Evolutionary conservation across 495 filamentous ascomycete genomes (phyloP).

Genomic region (Glonium stellatum): DNA sequence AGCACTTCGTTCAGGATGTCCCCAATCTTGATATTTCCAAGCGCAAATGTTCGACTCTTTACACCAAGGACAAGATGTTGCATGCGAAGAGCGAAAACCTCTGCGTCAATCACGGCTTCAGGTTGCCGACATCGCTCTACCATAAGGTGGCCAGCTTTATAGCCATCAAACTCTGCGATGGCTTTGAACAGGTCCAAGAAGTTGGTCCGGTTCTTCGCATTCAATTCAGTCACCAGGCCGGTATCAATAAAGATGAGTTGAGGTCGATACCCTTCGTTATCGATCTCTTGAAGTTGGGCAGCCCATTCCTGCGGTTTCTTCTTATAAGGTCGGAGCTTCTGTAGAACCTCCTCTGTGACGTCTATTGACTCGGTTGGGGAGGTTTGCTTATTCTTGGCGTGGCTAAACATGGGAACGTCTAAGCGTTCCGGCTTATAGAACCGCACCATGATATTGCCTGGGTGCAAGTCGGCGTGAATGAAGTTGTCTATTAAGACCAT

Average conservation of each 20-base stretch:
- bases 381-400: slow-evolving; percentile 36
- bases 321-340: slow-evolving; percentile 65
- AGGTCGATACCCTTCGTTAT: slow-evolving; percentile 82
- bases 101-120: slow-evolving; percentile 73
- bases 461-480: slow-evolving; percentile 95
- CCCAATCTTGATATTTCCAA: slow-evolving; percentile 94
- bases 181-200: slow-evolving; percentile 96
- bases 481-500: slow-evolving; percentile 99
- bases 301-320: slow-evolving; percentile 62
- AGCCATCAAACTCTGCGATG: slow-evolving; percentile 94
- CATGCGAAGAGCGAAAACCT: slow-evolving; percentile 93
- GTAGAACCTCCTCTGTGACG: slow-evolving; percentile 79
- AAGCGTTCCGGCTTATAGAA: slow-evolving; percentile 83
- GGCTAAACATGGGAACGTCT: slow-evolving; percentile 50
- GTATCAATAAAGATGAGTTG: slow-evolving; percentile 98
- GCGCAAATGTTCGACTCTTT: slow-evolving; percentile 80
- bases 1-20: slow-evolving; percentile 89
- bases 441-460: slow-evolving; percentile 99
- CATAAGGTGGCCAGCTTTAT: slow-evolving; percentile 92
- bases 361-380: slow-evolving; percentile 46
- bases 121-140: slow-evolving; percentile 89
- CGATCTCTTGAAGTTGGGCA: slow-evolving; percentile 66
- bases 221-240: slow-evolving; percentile 90
- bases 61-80: slow-evolving; percentile 87
- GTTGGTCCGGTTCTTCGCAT: slow-evolving; percentile 75